Conservation (phyloP, 1,139 yeast genomes). For the Zygoascus sp. region DNA sequence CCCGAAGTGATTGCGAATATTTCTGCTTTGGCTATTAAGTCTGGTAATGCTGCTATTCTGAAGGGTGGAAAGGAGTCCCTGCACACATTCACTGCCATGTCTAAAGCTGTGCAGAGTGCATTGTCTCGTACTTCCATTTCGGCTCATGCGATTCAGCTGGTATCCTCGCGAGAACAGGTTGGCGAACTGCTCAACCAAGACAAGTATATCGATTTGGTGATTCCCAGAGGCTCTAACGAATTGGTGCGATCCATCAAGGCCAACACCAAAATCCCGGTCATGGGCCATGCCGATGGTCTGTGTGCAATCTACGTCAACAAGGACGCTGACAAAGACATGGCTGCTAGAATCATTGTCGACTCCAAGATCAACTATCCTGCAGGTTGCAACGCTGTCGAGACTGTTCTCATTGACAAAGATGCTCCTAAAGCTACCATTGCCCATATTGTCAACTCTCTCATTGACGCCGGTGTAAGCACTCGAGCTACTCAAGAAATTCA, state of each 20-base stretch:
- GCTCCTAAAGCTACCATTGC: constrained; percentile 30
- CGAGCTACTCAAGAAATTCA: constrained; percentile 59
- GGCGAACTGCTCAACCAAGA: constrained; percentile 80
- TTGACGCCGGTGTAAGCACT: constrained; percentile 64
- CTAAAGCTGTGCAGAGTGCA: constrained; percentile 61
- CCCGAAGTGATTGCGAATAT: constrained; percentile 99
- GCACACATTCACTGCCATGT: constrained; percentile 79
- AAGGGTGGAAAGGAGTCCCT: constrained; percentile 95
- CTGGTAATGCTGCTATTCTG: constrained; percentile 86
- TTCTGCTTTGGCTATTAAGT: constrained; percentile 89
- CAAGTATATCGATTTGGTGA: constrained; percentile 85
- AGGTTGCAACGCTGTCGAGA: constrained; percentile 94
- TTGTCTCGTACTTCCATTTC: constrained; percentile 67
- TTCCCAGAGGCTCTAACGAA: constrained; percentile 94
- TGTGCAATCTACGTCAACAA: constrained; percentile 82
- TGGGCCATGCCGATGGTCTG: constrained; percentile 98
- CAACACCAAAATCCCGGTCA: constrained; percentile 87
- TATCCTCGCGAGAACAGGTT: constrained; percentile 85
- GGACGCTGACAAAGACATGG: constrained; percentile 71
- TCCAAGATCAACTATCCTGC: constrained; percentile 96
- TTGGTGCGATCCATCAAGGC: constrained; percentile 80
- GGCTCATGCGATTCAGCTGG: constrained; percentile 72
- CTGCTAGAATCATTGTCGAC: constrained; percentile 70
- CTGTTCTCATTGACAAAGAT: constrained; percentile 35
- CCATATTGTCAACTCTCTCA: constrained; percentile 47